These are phyloP conservation scores for Paramecium biaurelia DNA, from an alignment of 73 alveolate species.

Conservation along the genomic window DNA sequence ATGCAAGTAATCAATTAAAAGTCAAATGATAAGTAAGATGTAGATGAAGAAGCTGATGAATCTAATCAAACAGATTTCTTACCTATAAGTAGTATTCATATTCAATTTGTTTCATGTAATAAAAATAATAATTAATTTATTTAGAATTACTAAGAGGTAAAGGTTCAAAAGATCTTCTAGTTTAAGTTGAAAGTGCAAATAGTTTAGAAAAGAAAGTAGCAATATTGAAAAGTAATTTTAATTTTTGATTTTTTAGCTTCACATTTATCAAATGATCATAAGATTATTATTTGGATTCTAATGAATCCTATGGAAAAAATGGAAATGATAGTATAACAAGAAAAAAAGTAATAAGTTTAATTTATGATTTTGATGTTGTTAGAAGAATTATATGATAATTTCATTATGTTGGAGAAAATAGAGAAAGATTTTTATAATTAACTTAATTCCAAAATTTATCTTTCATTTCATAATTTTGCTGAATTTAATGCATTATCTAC, in stretches of 20 bases:
- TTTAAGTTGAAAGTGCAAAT: background rate
- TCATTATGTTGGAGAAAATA: background rate
- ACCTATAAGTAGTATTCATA: background rate
- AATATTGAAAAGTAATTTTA: background rate
- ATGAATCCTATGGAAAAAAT: constrained; percentile 22
- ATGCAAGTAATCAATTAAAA: background rate
- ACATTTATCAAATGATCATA: constrained; percentile 18
- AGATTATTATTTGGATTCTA: background rate
- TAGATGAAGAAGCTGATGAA: background rate
- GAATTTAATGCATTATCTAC: constrained; percentile 37
- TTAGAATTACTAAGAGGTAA: background rate
- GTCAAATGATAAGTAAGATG: background rate
- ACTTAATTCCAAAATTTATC: constrained; percentile 1
- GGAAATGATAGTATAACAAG: background rate
- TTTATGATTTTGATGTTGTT: constrained; percentile 9
- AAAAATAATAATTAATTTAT: background rate
- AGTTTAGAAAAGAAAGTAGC: background rate
- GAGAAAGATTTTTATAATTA: background rate
- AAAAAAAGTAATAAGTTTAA: background rate
- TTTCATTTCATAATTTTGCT: background rate
- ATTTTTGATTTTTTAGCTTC: background rate
- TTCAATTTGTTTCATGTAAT: background rate
- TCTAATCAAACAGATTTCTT: background rate
- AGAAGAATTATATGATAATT: constrained; percentile 35
- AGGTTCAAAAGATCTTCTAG: background rate